Base-by-base conservation (phyloP, 257 asterid species). In the Penstemon newberryi region DNA sequence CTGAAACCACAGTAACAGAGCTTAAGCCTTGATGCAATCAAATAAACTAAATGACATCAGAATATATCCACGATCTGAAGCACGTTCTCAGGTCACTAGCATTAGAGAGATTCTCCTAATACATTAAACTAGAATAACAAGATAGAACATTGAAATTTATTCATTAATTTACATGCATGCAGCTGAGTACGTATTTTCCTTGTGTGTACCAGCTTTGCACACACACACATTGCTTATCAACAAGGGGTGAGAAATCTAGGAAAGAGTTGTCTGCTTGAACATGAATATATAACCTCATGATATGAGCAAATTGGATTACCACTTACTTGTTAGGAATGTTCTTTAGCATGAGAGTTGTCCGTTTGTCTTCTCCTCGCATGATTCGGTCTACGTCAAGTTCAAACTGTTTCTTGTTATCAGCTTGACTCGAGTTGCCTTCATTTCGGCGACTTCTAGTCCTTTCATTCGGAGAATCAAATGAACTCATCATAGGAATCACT, bases 311-410 rank as follows among this genome's bases (percentile, higher is more conserved):
- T 12, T 43, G 58, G 53, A 36, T 54, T 6, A 46, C 5, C 18
- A 82, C 91, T n/a, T 87, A 94, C 99, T 94, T 94, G 95, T 94
- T 94, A 74, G 99, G 99, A 69, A 94, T 94, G 85, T 94, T 94
- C 89, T 94, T 94, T 69, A 94, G 84, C 99, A 94, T 94, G 37
- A 94, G 96, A 4, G 99, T 94, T 13, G 99, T 94, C 80, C 99
- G 85, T 79, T 89, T 94, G 81, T 94, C 99, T 37, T 94, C 98
- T 77, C 96, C 99, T 60, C 88, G 86, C 42, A 78, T 6, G 80
- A 94, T 94, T 65, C 95, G 87, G 65, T 91, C 99, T 46, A 94
- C 12, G 73, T 91, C 99, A 60, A 94, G 97, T 82, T 94, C 99
- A 84, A 94, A 94, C 80, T 94, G 99, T 73, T 89, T 94, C 83